Conservation (phyloP, 768 basidiomycete genomes). For the Chalciporus piperatus region DNA sequence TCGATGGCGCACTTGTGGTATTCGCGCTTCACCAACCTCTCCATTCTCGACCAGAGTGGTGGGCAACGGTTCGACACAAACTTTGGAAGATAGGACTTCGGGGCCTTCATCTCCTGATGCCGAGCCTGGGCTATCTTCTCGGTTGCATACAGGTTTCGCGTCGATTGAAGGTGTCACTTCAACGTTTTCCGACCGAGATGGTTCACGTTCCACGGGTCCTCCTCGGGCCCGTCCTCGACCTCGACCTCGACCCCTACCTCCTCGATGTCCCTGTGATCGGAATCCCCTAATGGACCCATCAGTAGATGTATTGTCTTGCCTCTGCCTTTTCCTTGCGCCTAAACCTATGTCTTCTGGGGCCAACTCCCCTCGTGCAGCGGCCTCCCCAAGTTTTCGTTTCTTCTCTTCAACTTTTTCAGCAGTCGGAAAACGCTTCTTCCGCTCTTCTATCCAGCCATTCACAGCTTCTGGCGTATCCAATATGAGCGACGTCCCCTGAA, state of each 20-base stretch:
- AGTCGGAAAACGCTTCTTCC: conserved; percentile 84
- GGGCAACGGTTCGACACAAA: conserved; percentile 7
- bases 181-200: neutral
- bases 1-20: conserved; percentile 1
- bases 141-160: neutral
- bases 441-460: conserved; percentile 83
- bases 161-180: neutral
- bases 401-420: conserved; percentile 70
- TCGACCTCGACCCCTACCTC: conserved; percentile 35
- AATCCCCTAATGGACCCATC: conserved; percentile 4
- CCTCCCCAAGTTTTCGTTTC: conserved; percentile 74
- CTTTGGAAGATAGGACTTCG: conserved; percentile 58
- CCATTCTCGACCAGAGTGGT: conserved; percentile 8
- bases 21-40: conserved; percentile 4
- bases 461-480: conserved; percentile 83
- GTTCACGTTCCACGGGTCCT: conserved; percentile 1
- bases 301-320: conserved; percentile 21
- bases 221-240: conserved; percentile 10
- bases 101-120: conserved; percentile 44
- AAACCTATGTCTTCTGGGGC: conserved; percentile 43
- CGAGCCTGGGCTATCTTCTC: conserved; percentile 12
- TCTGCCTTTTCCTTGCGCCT: conserved; percentile 42
- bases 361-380: conserved; percentile 76
- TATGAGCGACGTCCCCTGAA: conserved; percentile 74
- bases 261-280: conserved; percentile 13